A percentile compares a stretch with the other conserved stretches of the same genome.
phyloP scores from a whole-genome alignment of 768 basidiomycete species.

The Trametes elegans region DNA sequence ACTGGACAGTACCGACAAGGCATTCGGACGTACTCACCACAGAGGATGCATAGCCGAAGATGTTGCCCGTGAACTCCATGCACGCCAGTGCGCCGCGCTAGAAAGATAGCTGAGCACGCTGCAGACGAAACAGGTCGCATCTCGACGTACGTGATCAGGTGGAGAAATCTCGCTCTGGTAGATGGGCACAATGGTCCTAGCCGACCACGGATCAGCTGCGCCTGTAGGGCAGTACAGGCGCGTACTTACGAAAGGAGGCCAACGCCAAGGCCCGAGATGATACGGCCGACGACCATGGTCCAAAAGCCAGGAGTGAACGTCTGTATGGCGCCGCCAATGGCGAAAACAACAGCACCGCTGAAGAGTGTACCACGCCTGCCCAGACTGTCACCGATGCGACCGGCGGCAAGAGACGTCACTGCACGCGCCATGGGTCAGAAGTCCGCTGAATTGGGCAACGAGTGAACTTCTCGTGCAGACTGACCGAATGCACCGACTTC shows the following conservation, averaged over 20 bases:
- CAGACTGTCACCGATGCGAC: constrained; percentile 81
- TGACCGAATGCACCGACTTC: constrained; percentile 89
- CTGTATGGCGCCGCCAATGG: constrained; percentile 84
- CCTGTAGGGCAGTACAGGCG: neutral
- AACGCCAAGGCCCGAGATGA: constrained; percentile 87
- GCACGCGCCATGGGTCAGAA: constrained; percentile 5
- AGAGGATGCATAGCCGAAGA: constrained; percentile 85
- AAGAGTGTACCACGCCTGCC: constrained; percentile 86
- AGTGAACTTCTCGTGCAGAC: constrained; percentile 25
- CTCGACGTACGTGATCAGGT: constrained; percentile 65
- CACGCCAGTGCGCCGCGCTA: constrained; percentile 90
- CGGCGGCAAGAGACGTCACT: constrained; percentile 91
- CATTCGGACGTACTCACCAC: constrained; percentile 55
- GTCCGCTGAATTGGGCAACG: constrained; percentile 7
- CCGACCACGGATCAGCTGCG: constrained; percentile 8
- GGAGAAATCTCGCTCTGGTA: constrained; percentile 97
- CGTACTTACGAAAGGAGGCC: constrained; percentile 77
- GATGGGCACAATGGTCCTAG: constrained; percentile 89
- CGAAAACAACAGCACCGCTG: constrained; percentile 79
- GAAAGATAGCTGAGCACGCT: neutral
- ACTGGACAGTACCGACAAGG: neutral
- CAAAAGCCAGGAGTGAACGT: constrained; percentile 76
- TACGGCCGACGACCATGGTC: constrained; percentile 79
- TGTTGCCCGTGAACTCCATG: constrained; percentile 94
- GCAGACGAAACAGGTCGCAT: neutral